phyloP scores from a whole-genome alignment of 306 rosid genomes.

The Fagus crenata region DNA sequence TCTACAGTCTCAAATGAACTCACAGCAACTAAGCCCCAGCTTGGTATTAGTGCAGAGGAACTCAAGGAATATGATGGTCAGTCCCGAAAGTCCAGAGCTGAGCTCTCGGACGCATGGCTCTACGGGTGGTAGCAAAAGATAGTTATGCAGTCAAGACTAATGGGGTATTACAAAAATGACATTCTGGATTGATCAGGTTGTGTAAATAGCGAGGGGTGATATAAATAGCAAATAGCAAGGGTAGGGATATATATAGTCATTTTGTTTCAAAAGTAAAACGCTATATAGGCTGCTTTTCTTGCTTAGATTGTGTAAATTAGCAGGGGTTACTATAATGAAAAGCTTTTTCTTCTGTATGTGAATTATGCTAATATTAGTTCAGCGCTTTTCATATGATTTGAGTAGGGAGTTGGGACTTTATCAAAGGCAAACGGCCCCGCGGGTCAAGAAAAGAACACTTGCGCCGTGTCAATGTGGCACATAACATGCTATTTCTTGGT shows the following conservation, averaged over 20 bases:
- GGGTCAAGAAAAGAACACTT: too few relatives aligned
- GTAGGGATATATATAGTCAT: neutral
- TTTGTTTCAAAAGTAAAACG: neutral
- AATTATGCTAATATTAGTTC: neutral
- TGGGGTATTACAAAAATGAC: neutral
- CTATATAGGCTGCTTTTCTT: too few relatives aligned
- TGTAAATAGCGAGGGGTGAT: neutral
- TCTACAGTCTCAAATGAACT: constrained; percentile 5
- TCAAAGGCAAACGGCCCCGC: neutral
- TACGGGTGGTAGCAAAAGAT: neutral
- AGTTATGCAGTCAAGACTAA: neutral
- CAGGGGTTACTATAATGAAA: too few relatives aligned
- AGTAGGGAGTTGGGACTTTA: neutral
- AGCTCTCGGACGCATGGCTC: constrained; percentile 14
- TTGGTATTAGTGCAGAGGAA: constrained; percentile 14
- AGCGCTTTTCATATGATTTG: neutral
- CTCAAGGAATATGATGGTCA: neutral
- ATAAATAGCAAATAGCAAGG: neutral
- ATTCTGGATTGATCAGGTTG: neutral
- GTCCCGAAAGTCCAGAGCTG: constrained; percentile 10
- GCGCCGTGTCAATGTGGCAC: too few relatives aligned
- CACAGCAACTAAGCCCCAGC: constrained; percentile 9
- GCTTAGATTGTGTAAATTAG: too few relatives aligned
- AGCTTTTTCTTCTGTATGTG: neutral
- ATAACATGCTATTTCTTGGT: too few relatives aligned